Evolutionary conservation across 768 basidiomycete species (phyloP), one percentile per base, ranked within the genome.

Genomic region (Rhodotorula taiwanensis): DNA sequence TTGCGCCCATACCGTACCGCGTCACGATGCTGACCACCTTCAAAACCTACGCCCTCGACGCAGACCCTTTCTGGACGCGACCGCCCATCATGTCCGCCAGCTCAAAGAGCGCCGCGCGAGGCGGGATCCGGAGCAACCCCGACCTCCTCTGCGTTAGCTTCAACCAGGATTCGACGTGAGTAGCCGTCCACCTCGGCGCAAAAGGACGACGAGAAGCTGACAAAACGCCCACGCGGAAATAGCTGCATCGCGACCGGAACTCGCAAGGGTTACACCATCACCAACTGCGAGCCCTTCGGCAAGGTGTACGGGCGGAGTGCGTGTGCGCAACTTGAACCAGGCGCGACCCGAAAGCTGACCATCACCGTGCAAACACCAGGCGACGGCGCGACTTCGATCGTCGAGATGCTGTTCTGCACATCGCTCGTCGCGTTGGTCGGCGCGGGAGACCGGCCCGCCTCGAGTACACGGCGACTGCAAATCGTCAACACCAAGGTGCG

Each of bases 381-480:
- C 71, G 92, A 97, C 62, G 93, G 94, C 13, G 89, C 94, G 4
- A 83, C 88, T 23, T 91, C 92, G 28, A 95, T 95, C 66, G 94
- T 97, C 21, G 95, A 99, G 77, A 99, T 99, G 95, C 81, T 99
- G 62, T 99, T 99, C 79, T 97, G 93, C 78, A 99, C 95, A 9
- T 95, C 92, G 27, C 83, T 99, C 66, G 90, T 99, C 51, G 95
- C 95, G 1, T 81, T 99, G 36, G 95, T 98, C 27, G 95, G 95
- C 13, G 90, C 91, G 5, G 91, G 91, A 20, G 92, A 95, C 78
- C 87, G 90, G 51, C 88, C 91, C 2, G 82, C 85, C 56, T 87
- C 88, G 41, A 90, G 88, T 76, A 93, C 93, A 14, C 81, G 95
- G 27, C 89, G 94, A 73, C 78, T 99, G 55, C 93, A 95, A 78